A percentile compares a stretch with the other conserved stretches of the same genome.
phyloP scores from a whole-genome alignment of 2,329 filamentous ascomycete genomes.

The Claviceps purpurea region DNA sequence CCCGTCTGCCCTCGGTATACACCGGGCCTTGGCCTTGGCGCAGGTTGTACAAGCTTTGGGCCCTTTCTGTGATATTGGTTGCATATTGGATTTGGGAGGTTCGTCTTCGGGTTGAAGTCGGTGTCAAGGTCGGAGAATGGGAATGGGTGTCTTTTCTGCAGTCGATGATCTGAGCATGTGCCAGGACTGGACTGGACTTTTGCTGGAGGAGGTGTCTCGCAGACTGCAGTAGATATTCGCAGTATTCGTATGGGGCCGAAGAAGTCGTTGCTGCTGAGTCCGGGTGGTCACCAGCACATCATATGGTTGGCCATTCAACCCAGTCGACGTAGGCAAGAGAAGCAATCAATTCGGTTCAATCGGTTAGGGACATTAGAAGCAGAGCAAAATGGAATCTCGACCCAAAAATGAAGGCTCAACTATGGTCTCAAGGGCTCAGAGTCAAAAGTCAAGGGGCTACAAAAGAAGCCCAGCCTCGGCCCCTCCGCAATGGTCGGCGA shows the following conservation, averaged over 20 bases:
- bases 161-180: too few species aligned
- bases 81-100: constrained; percentile 7
- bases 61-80: constrained; percentile 23
- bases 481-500: constrained; percentile 2
- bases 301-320: background rate
- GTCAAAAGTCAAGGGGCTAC: background rate
- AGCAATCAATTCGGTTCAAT: background rate
- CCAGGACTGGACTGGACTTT: too few species aligned
- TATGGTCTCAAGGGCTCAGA: too few species aligned
- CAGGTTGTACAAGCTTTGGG: constrained; percentile 37
- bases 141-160: too few species aligned
- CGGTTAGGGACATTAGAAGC: background rate
- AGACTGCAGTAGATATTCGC: background rate
- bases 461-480: background rate
- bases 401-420: too few species aligned
- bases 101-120: background rate
- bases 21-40: constrained; percentile 38
- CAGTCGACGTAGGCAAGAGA: background rate
- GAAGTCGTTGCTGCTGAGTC: background rate
- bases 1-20: constrained; percentile 27
- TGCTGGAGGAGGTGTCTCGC: too few species aligned
- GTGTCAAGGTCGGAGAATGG: too few species aligned
- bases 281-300: background rate
- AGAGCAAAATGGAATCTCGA: background rate
- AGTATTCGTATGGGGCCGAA: background rate